Percentiles rank a stretch among this genome's conserved stretches.
Conservation (phyloP, 805 yeast species). For the Candida jianshihensis region DNA sequence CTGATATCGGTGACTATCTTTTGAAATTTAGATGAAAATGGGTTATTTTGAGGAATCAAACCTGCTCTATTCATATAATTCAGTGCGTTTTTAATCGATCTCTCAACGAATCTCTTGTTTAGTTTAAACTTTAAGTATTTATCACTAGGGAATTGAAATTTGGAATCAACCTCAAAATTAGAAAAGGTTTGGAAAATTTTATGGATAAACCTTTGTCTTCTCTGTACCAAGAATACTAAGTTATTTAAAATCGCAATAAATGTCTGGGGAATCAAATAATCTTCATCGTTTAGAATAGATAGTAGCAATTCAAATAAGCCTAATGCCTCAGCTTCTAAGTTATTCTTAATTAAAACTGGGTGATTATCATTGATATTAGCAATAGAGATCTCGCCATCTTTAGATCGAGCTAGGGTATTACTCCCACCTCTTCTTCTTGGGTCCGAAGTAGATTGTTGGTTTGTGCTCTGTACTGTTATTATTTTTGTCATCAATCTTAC, state of each 20-base stretch:
- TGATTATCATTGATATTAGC: conserved; percentile 37
- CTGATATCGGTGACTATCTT: conserved; percentile 17
- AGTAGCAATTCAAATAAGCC: conserved; percentile 62
- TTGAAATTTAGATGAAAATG: conserved; percentile 13
- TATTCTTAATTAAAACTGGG: conserved; percentile 48
- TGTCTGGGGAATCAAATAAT: conserved; percentile 46
- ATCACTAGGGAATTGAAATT: conserved; percentile 39
- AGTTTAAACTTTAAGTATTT: conserved; percentile 39
- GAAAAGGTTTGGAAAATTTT: conserved; percentile 55
- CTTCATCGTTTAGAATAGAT: conserved; percentile 45
- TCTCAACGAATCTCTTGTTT: conserved; percentile 55
- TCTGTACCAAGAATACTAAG: conserved; percentile 52
- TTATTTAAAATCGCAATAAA: conserved; percentile 66
- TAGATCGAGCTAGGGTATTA: conserved; percentile 2
- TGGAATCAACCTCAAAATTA: conserved; percentile 52
- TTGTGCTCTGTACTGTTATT: conserved; percentile 44
- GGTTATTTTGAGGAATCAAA: conserved; percentile 17
- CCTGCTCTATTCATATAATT: conserved; percentile 33
- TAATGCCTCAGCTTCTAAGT: conserved; percentile 65
- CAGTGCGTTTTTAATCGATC: conserved; percentile 41
- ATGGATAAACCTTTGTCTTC: conserved; percentile 54
- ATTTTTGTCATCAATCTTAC: conserved; percentile 63
- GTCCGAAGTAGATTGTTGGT: conserved; percentile 11
- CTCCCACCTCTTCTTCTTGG: conserved; percentile 19
- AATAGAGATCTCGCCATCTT: conserved; percentile 17